Base-by-base conservation (phyloP, 345 rosid genomes). In the Arabis hirsuta region DNA sequence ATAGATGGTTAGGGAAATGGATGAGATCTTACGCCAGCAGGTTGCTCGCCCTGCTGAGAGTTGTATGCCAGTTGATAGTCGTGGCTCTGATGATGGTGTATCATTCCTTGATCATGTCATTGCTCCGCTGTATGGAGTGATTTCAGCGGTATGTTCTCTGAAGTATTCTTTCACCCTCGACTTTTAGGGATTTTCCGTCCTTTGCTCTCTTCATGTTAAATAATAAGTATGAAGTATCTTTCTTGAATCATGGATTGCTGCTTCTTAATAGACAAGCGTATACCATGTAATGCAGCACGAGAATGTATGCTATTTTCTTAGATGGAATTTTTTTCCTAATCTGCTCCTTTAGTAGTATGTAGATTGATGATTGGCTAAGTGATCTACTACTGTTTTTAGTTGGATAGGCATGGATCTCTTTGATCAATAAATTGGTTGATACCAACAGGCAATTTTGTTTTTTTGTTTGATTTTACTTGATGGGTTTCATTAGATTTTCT, bases 1-100 rank as follows among this genome's bases (percentile, higher is more conserved):
- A 34, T 80, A 94, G 98, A 90, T 95, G 96, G 97, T 77, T 9
- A 84, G 96, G 79, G 99, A 95, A 85, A 88, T 95, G 99, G 96
- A 91, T 78, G 92, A 81, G 74, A 82, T 82, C 54, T 65, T 91
- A 73, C 86, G 84, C 76, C 96, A 86, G 81, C 86, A 79, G 71
- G 79, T 74, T 79, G 96, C 90, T 60, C 88, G 81, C 66, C 88
- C 78, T 7, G 99, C 97, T 65, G 82, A 84, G 76, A 95, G 99
- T 72, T 95, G 98, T 84, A 71, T 64, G 80, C 72, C 78, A 26
- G 96, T 82, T 27, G 83, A 84, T 67, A 90, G 96, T 68, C 87
- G 86, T 82, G 52, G 53, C 68, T 72, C 80, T 55, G 89, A 84
- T 53, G 74, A 69, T 75, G 88, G 84, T 65, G 92, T 74, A 42